Base-by-base conservation (phyloP, 1,139 yeast species). In the Suhomyces ambrosiae region DNA sequence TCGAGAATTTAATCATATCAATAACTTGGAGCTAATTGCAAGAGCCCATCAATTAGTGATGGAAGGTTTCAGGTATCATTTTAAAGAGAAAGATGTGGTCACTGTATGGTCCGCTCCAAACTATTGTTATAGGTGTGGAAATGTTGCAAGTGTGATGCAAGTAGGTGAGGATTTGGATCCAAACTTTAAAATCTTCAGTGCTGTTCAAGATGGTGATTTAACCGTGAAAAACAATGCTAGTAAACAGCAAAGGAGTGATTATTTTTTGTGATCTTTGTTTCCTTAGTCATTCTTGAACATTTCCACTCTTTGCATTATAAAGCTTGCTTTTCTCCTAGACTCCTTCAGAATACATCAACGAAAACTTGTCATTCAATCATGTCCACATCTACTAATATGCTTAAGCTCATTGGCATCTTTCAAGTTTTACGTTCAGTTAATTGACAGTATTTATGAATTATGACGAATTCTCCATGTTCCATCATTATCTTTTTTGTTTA, bases 31-130 rank as follows among this genome's bases (percentile, higher is more conserved):
- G 47, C 73, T 92, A 47, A 88, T 92, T 45, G 97, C 98, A 8
- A 77, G 98, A 54, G 98, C 98, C 0, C 98, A 92, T 66, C 98
- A 92, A 63, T 77, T 92, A 58, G 98, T 92, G 10, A 94, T 92
- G 97, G 98, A 92, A 61, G 98, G 98, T 7, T 92, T 88, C 71
- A 80, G 92, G 53, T 92, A 89, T 60, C 97, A 90, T 69, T 92
- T 92, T 63, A 85, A 86, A 41, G 96, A 90, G 52, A 88, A 88
- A 53, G 96, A 88, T 52, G 96, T 92, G 35, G 98, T 92, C 17
- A 92, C 97, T 1, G 97, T 92, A 27, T 92, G 97, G 94, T 82
- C 94, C 14, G 98, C 98, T 12, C 98, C 98, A 29, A 92, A 92
- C 60, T 92, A 92, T 65, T 92, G 98, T 66, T 92, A 92, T 61